phyloP scores from a whole-genome alignment of 176 grass and related monocot genomes.

The Oryza punctata region DNA sequence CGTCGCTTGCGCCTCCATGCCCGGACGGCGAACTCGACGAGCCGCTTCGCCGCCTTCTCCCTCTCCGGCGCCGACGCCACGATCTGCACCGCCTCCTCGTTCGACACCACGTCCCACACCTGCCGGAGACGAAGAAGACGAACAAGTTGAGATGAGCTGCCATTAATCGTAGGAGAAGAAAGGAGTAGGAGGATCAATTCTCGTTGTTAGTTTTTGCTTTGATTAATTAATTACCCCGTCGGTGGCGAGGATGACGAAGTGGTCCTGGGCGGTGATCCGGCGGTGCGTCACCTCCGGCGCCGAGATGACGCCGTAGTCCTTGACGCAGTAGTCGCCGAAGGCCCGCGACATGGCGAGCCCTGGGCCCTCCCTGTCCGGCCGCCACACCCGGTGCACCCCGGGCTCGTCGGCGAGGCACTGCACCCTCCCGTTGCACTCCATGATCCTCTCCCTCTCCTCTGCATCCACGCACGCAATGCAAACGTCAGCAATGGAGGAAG shows the following conservation, averaged over 20 bases:
- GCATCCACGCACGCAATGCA: background rate
- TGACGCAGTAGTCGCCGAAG: slow-evolving; percentile 85
- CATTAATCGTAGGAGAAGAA: too few species aligned
- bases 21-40: slow-evolving; percentile 71
- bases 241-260: slow-evolving; percentile 86
- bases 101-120: slow-evolving; percentile 96
- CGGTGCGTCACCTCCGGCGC: slow-evolving; percentile 75
- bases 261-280: slow-evolving; percentile 54
- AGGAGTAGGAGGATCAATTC: too few species aligned
- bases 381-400: slow-evolving; percentile 76
- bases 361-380: slow-evolving; percentile 60
- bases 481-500: background rate
- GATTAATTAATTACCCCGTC: slow-evolving; percentile 65
- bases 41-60: slow-evolving; percentile 68
- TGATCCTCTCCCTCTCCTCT: slow-evolving; percentile 87
- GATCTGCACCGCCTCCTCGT: slow-evolving; percentile 88
- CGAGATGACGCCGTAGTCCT: slow-evolving; percentile 83
- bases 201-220: too few species aligned
- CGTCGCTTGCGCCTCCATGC: slow-evolving; percentile 69
- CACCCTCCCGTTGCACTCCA: slow-evolving; percentile 70
- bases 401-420: slow-evolving; percentile 74
- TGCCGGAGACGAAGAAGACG: slow-evolving; percentile 25
- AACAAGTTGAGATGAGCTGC: background rate
- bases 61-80: slow-evolving; percentile 57
- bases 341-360: slow-evolving; percentile 97